Evolutionary conservation across 169 alveolate genomes (phyloP).

Genomic region (Cryptosporidium muris): DNA sequence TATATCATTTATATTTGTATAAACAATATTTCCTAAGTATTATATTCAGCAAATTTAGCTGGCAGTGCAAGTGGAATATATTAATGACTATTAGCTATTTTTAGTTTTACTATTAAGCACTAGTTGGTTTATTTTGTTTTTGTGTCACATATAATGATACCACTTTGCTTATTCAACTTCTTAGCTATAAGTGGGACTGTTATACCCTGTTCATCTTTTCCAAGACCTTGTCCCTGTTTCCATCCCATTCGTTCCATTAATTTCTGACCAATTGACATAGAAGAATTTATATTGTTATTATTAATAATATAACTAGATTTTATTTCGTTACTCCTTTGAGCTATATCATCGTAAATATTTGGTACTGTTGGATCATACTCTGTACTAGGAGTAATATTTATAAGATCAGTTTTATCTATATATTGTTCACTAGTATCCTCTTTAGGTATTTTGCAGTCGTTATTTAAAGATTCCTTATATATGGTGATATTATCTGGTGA

Average conservation of each 20-base stretch:
- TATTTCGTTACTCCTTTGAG: background rate
- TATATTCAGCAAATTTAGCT: too few species aligned
- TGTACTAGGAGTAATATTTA: too few species aligned
- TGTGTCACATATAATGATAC: too few species aligned
- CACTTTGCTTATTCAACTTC: too few species aligned
- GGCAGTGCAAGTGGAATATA: background rate
- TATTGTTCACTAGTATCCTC: too few species aligned
- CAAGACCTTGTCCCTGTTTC: slow-evolving; percentile 63
- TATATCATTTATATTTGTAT: background rate
- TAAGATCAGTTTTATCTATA: background rate
- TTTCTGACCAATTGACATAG: slow-evolving; percentile 16
- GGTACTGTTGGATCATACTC: slow-evolving; percentile 42
- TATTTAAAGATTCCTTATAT: too few species aligned
- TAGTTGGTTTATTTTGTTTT: too few species aligned
- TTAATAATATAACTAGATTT: background rate
- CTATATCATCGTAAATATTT: background rate
- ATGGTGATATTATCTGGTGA: too few species aligned
- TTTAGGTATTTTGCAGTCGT: too few species aligned
- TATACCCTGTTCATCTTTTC: slow-evolving; percentile 57
- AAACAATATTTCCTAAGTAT: too few species aligned
- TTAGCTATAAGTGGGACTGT: slow-evolving; percentile 7
- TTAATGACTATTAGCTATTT: background rate
- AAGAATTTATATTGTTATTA: background rate
- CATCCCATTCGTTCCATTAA: slow-evolving; percentile 62
- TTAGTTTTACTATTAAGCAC: background rate